Evolutionary conservation across 768 basidiomycete species (phyloP).

Genomic region (Podaxis rugospora): DNA sequence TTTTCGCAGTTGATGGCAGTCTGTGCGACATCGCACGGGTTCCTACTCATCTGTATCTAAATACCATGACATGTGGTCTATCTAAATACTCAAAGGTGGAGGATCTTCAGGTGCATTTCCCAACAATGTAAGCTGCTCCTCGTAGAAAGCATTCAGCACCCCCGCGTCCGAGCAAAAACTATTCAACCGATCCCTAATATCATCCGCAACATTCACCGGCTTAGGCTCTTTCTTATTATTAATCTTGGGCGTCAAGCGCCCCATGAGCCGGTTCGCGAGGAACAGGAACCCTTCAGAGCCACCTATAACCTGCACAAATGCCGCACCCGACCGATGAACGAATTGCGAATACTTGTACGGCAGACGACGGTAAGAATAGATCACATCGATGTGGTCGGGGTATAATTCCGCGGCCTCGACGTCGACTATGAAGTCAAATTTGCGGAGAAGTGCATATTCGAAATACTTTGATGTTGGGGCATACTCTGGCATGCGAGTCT

Average conservation of each 20-base stretch:
- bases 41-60: no score
- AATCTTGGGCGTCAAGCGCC: constrained; percentile 50
- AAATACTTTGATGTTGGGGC: constrained; percentile 69
- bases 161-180: constrained; percentile 61
- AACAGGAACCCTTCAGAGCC: constrained; percentile 81
- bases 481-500: constrained; percentile 63
- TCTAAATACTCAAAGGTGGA: constrained; percentile 44
- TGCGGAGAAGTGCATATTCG: constrained; percentile 71
- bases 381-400: constrained; percentile 75
- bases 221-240: constrained; percentile 56
- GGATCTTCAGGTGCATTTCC: constrained; percentile 43
- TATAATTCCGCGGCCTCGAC: constrained; percentile 77
- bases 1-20: no score
- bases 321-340: constrained; percentile 85
- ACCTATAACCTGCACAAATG: constrained; percentile 85
- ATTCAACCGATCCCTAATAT: constrained; percentile 54
- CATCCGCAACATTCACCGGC: constrained; percentile 56
- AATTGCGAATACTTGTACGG: constrained; percentile 85
- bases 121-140: constrained; percentile 58
- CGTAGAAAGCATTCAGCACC: constrained; percentile 63
- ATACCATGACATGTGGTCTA: background rate
- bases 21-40: no score
- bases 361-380: constrained; percentile 84
- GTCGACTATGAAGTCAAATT: constrained; percentile 80
- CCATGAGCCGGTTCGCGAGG: constrained; percentile 84